Percentiles rank a stretch among this genome's conserved stretches.
Conservation (phyloP, 805 yeast genomes). For the Candida multigemmis region DNA sequence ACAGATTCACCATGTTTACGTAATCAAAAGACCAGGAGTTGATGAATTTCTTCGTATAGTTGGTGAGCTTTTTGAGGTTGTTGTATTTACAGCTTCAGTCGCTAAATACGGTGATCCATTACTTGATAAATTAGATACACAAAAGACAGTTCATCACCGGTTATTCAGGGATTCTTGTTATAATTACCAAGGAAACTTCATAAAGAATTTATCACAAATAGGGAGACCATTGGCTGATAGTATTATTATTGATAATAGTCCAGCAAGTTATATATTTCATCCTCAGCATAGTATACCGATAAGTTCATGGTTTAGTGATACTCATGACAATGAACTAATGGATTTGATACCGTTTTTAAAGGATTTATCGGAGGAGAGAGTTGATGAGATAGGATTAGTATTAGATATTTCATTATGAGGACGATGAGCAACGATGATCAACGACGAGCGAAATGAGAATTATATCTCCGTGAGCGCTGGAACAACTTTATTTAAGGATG, state of each 20-base stretch:
- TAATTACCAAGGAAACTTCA: conserved; percentile 89
- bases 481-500: too few species aligned
- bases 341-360: conserved; percentile 88
- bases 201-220: conserved; percentile 86
- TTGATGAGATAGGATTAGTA: conserved; percentile 78
- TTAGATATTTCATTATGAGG: conserved; percentile 68
- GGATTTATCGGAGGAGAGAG: conserved; percentile 64
- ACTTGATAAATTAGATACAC: conserved; percentile 77
- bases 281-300: conserved; percentile 98
- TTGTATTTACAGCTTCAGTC: conserved; percentile 94
- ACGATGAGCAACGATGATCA: too few species aligned
- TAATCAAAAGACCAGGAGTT: conserved; percentile 95
- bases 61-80: conserved; percentile 86
- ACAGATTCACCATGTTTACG: conserved; percentile 89
- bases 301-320: conserved; percentile 96
- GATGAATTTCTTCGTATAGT: conserved; percentile 82
- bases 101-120: conserved; percentile 94
- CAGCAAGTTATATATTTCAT: conserved; percentile 95
- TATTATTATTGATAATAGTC: conserved; percentile 92
- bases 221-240: conserved; percentile 85
- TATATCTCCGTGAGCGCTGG: too few species aligned
- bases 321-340: conserved; percentile 90
- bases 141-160: conserved; percentile 75
- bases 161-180: conserved; percentile 91
- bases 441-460: too few species aligned